Evolutionary conservation across 768 basidiomycete species (phyloP).

Genomic region (Phlegmacium glaucopus): DNA sequence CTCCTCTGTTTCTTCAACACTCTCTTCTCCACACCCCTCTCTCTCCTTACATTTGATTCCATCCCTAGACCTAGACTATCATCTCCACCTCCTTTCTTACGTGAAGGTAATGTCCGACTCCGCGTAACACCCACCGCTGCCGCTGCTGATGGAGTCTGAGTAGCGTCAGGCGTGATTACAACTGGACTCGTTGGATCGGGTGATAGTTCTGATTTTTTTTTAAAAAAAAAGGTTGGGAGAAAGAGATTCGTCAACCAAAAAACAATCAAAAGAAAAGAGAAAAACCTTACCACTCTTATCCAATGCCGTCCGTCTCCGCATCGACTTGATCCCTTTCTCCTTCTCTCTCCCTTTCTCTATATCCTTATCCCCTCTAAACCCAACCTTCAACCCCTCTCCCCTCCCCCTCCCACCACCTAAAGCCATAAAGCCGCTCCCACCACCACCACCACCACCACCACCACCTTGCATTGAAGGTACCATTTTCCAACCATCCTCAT

Average conservation of each 20-base stretch:
- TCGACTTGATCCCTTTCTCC: slow-evolving; percentile 37
- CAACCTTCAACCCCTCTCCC: not conserved
- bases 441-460: not conserved
- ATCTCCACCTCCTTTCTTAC: slow-evolving; percentile 22
- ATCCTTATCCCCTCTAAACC: slow-evolving; percentile 8
- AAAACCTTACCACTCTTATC: slow-evolving; percentile 36
- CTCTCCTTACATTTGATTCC: slow-evolving; percentile 8
- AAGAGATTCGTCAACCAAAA: not conserved
- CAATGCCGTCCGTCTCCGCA: slow-evolving; percentile 56
- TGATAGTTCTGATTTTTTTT: slow-evolving; percentile 24
- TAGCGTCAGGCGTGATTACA: slow-evolving; percentile 15
- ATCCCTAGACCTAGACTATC: not conserved
- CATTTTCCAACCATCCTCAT: slow-evolving; percentile 52
- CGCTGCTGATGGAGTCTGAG: slow-evolving; percentile 16
- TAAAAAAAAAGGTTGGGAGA: slow-evolving; percentile 10
- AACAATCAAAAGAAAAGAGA: slow-evolving; percentile 6
- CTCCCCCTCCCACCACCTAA: not conserved
- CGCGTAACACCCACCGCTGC: slow-evolving; percentile 44
- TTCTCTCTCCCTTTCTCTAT: slow-evolving; percentile 7
- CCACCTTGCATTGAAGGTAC: slow-evolving; percentile 25
- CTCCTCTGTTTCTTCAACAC: slow-evolving; percentile 20
- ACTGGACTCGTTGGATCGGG: slow-evolving; percentile 36
- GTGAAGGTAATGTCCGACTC: slow-evolving; percentile 63
- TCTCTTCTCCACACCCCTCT: slow-evolving; percentile 12
- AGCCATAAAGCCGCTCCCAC: slow-evolving; percentile 15